Evolutionary conservation across 352 stramenopile species (phyloP).

Genomic region (Blastocystis sp.): DNA sequence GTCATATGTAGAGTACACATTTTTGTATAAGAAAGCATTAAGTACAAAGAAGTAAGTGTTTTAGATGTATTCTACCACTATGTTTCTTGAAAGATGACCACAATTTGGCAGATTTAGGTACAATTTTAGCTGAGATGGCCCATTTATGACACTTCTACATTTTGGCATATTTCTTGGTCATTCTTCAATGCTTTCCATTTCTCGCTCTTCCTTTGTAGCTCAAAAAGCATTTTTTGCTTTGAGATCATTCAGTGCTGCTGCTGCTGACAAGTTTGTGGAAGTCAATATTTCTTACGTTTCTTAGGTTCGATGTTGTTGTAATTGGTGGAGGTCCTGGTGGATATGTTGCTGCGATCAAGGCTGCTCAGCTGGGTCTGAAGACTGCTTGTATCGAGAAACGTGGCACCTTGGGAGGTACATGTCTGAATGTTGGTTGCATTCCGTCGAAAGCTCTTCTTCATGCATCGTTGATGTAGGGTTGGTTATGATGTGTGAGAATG

Average conservation of each 20-base stretch:
- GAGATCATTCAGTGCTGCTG: constrained; percentile 60
- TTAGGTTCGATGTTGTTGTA: constrained; percentile 72
- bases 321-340: constrained; percentile 89
- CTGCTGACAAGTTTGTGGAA: constrained; percentile 28
- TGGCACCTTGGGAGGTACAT: constrained; percentile 87
- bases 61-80: no score
- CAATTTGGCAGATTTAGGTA: no score
- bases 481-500: not conserved
- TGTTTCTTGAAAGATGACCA: no score
- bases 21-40: no score
- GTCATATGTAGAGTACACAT: no score
- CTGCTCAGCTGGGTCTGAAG: constrained; percentile 90
- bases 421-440: constrained; percentile 98
- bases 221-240: not conserved
- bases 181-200: constrained; percentile 15
- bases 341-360: constrained; percentile 97
- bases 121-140: no score
- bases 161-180: not conserved
- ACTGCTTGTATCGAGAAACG: constrained; percentile 93
- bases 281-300: not conserved
- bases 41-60: no score
- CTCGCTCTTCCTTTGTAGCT: constrained; percentile 19
- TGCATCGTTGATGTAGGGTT: constrained; percentile 86
- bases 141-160: no score
- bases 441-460: constrained; percentile 92